Evolutionary conservation across 23 red algal genomes (phyloP), one percentile per base, ranked within the genome.

Genomic region (Gracilaria domingensis): DNA sequence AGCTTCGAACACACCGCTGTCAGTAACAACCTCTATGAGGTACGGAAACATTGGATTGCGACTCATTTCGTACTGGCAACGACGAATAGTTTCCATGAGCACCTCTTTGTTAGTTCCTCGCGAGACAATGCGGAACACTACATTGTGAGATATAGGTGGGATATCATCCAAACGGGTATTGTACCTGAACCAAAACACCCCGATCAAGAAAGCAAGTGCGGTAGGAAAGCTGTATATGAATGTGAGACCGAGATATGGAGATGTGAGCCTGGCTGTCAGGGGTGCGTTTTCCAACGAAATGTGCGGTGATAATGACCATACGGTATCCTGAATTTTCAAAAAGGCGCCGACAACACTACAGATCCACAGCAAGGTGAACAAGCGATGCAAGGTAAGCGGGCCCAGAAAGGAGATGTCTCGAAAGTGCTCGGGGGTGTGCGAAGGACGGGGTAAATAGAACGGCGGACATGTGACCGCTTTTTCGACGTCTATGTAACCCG

Each of bases 321-420:
- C 51, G 51, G 33, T 16, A 8, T 73, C 29, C 56, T 90, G 87
- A 42, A 90, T n/a, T 34, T 38, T 81, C 36, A 81, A 90, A 14
- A 90, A 23, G 26, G 34, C 87, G 29, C 57, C 87, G 12, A 40
- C 26, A 20, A 23, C 14, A 62, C 34, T 75, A 23, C 36, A 53
- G 25, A 90, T 60, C 87, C 87, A 90, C 0, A 80, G 35, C 57
- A 90, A 8, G n/a, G 57, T 48, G 57, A 90, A 71, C 76, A 90
- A 26, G 13, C 87, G 72, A 37, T 90, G 72, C 53, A 90, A 45
- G 6, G 87, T 90, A 5, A 90, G 79, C 33, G 87, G 87, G 8
- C 87, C 87, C 14, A 81, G 74, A 61, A 90, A 90, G 84, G 84
- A 87, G 45, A 87, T 87, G 48, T 90, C 87, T 23, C 87, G 87